These are phyloP conservation scores for Pseudogymnoascus sp. DNA, from an alignment of 2,329 filamentous ascomycete species.

Conservation along the genomic window DNA sequence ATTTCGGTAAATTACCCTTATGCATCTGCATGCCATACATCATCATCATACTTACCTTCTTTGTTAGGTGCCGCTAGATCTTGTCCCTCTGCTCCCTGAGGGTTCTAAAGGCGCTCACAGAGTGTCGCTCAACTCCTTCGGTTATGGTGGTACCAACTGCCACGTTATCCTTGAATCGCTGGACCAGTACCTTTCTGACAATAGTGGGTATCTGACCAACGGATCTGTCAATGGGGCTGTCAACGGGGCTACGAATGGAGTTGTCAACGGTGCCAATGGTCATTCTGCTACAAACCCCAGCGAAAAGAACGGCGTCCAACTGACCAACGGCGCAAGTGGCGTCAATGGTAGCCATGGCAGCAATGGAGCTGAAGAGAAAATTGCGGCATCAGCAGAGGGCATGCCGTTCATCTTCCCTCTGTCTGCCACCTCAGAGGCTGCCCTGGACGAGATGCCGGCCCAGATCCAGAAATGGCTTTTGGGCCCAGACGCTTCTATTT, in stretches of 20 bases:
- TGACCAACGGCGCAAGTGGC: neutral
- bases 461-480: neutral
- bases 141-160: slow-evolving; percentile 40
- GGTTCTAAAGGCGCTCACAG: neutral
- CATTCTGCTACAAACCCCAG: neutral
- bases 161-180: slow-evolving; percentile 32
- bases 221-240: neutral
- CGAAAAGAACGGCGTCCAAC: neutral
- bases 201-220: neutral
- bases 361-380: neutral
- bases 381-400: neutral
- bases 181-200: neutral
- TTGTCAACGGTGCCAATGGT: neutral
- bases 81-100: slow-evolving; percentile 1
- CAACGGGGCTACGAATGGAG: too few relatives aligned
- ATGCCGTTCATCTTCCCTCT: neutral
- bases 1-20: slow-evolving; percentile 10
- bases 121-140: slow-evolving; percentile 25
- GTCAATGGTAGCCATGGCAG: neutral
- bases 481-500: neutral
- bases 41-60: neutral
- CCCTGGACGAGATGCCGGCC: neutral
- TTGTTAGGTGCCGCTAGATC: slow-evolving; percentile 7
- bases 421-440: neutral
- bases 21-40: slow-evolving; percentile 10